Conservation (phyloP, 2,329 filamentous ascomycete species). For the Cladorrhinum sp. region DNA sequence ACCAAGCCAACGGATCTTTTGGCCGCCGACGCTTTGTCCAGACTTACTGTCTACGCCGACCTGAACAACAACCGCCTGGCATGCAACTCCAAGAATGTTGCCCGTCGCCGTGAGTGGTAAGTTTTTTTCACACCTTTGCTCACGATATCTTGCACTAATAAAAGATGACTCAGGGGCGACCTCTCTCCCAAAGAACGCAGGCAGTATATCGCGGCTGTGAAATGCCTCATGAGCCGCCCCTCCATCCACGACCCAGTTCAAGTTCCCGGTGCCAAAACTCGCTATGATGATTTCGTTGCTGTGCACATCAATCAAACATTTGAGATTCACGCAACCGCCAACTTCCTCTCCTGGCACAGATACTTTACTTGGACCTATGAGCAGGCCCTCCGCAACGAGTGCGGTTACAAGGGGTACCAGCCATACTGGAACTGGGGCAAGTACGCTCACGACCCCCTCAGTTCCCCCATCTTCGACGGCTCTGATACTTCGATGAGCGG, state of each 20-base stretch:
- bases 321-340: slow-evolving; percentile 42
- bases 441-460: slow-evolving; percentile 33
- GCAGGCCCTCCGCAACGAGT: slow-evolving; percentile 30
- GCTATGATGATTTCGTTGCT: slow-evolving; percentile 51
- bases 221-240: slow-evolving; percentile 39
- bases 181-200: slow-evolving; percentile 31
- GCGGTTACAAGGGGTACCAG: slow-evolving; percentile 38
- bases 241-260: background rate
- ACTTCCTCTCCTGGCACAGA: slow-evolving; percentile 34
- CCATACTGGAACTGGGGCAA: slow-evolving; percentile 47
- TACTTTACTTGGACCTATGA: slow-evolving; percentile 31
- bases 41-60: background rate
- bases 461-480: slow-evolving; percentile 11
- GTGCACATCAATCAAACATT: slow-evolving; percentile 48
- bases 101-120: background rate
- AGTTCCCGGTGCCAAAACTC: slow-evolving; percentile 41
- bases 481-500: slow-evolving; percentile 41
- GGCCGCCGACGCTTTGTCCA: slow-evolving; percentile 4
- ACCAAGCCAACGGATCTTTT: background rate
- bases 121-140: background rate
- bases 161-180: slow-evolving; percentile 3
- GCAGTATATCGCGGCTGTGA: slow-evolving; percentile 44
- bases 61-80: background rate
- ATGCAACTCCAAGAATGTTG: background rate
- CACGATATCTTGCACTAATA: background rate